Conservation (phyloP, 139 green algal genomes). For the Chlorokybus atmophyticus region DNA sequence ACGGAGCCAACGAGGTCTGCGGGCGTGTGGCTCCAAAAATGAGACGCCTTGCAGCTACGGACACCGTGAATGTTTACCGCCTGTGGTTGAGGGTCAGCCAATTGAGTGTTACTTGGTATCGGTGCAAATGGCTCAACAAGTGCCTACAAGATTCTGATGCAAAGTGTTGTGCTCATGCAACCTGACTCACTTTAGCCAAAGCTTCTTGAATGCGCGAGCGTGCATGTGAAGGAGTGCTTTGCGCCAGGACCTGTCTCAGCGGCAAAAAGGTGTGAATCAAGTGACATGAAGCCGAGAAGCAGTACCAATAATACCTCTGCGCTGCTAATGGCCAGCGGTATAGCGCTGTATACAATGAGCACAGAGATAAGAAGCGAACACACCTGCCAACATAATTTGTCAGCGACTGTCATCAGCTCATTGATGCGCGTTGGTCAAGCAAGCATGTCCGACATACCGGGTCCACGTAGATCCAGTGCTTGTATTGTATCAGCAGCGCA, state of each 20-base stretch:
- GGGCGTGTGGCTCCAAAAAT: constrained; percentile 12
- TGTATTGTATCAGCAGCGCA: constrained; percentile 30
- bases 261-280: neutral
- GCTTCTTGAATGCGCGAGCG: neutral
- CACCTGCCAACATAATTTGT: too few relatives aligned
- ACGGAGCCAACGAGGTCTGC: neutral
- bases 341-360: constrained; percentile 24
- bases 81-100: neutral
- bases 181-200: neutral
- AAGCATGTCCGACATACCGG: constrained; percentile 12
- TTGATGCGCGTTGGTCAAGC: too few relatives aligned
- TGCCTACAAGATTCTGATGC: neutral
- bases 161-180: neutral
- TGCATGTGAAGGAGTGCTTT: neutral
- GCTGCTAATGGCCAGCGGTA: constrained; percentile 21
- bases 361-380: constrained; percentile 30
- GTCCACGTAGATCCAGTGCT: constrained; percentile 30
- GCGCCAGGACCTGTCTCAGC: neutral
- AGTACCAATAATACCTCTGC: constrained; percentile 12
- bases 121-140: neutral
- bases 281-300: neutral
- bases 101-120: neutral
- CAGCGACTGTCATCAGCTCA: too few relatives aligned
- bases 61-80: neutral
- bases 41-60: neutral